phyloP scores from a whole-genome alignment of 768 basidiomycete species.

The Suillus cothurnatus region DNA sequence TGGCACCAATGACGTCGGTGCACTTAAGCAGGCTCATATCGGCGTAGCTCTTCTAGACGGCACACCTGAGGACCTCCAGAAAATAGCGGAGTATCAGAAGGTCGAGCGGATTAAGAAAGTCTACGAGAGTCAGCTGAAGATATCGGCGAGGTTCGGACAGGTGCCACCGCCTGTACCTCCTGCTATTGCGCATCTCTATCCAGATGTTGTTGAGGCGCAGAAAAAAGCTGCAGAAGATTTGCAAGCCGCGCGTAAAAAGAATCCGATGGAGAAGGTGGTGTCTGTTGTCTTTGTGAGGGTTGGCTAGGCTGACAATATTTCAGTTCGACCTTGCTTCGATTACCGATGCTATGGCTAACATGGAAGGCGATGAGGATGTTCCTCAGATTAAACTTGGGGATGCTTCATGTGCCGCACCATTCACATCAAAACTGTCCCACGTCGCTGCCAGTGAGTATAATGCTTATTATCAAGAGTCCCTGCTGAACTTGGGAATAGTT shows the following conservation, averaged over 20 bases:
- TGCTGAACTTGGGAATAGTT: constrained; percentile 48
- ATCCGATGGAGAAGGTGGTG: constrained; percentile 89
- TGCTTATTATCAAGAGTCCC: not conserved
- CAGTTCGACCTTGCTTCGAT: constrained; percentile 81
- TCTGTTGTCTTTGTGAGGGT: not conserved
- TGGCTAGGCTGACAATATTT: constrained; percentile 24
- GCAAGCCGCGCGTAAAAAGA: constrained; percentile 68
- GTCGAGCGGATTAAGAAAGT: constrained; percentile 94
- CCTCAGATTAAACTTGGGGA: constrained; percentile 99
- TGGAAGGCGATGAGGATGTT: constrained; percentile 94
- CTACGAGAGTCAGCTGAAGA: constrained; percentile 92
- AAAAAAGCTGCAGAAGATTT: constrained; percentile 72
- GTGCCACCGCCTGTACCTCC: constrained; percentile 92
- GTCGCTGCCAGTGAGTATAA: constrained; percentile 84
- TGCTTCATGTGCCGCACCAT: constrained; percentile 97
- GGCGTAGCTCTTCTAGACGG: constrained; percentile 94
- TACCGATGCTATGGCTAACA: constrained; percentile 83
- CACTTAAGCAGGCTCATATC: constrained; percentile 96
- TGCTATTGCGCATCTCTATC: constrained; percentile 84
- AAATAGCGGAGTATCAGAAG: constrained; percentile 91
- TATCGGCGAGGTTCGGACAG: constrained; percentile 88
- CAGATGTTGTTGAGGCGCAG: constrained; percentile 90
- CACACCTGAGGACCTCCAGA: constrained; percentile 86
- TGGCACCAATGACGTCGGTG: constrained; percentile 98
- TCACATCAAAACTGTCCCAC: constrained; percentile 97